Percentiles rank a stretch among this genome's conserved stretches.
These are phyloP conservation scores for Blastobotrys buckinghamii DNA, from an alignment of 1,139 yeast species.

Conservation along the genomic window DNA sequence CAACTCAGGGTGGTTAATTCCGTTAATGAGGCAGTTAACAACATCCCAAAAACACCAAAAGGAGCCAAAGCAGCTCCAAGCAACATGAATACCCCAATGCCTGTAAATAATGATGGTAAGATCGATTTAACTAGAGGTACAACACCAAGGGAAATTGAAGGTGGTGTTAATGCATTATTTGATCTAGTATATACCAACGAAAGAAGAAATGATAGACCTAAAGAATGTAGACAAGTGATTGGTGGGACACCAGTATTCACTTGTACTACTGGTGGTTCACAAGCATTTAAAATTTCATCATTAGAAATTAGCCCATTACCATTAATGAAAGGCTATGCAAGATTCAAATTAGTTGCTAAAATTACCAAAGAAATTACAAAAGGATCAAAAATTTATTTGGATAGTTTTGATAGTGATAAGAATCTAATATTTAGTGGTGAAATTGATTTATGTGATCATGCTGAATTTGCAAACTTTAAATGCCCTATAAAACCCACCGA, in stretches of 20 bases:
- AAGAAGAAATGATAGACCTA: conserved; percentile 5
- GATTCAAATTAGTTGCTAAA: conserved; percentile 21
- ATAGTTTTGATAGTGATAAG: conserved; percentile 19
- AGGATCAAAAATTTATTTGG: conserved; percentile 22
- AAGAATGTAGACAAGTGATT: neutral
- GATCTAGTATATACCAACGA: conserved; percentile 8
- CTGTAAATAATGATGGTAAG: neutral
- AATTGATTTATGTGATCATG: conserved; percentile 26
- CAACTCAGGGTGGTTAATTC: neutral
- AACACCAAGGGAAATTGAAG: neutral
- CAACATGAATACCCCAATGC: neutral
- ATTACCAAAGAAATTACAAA: conserved; percentile 21
- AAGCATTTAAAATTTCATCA: conserved; percentile 7
- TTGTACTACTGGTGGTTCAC: conserved; percentile 1
- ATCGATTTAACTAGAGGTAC: neutral
- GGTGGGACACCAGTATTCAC: conserved; percentile 6
- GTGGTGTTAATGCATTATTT: conserved; percentile 1
- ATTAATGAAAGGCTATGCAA: conserved; percentile 25
- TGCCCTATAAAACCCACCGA: conserved; percentile 25
- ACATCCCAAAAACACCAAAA: neutral
- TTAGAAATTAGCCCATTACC: conserved; percentile 25
- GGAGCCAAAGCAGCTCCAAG: too few relatives aligned
- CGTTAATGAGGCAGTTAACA: neutral
- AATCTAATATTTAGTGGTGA: conserved; percentile 20
- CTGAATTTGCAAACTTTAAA: conserved; percentile 22